These are phyloP conservation scores for Phialophora chinensis DNA, from an alignment of 2,329 filamentous ascomycete genomes.

Conservation along the genomic window DNA sequence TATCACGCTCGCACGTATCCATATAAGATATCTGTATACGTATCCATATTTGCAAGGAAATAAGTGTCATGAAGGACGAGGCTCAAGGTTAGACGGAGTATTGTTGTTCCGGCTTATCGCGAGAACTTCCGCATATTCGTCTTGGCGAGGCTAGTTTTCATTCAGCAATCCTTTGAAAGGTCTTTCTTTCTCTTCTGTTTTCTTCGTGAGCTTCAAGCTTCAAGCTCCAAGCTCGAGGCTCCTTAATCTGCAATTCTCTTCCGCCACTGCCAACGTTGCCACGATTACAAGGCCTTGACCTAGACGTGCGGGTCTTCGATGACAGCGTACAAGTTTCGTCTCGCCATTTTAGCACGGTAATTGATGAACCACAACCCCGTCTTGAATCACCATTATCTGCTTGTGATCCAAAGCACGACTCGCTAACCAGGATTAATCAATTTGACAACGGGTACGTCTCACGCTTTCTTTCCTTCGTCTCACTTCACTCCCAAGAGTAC, in stretches of 20 bases:
- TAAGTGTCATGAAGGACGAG: not conserved
- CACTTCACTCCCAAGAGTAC: not conserved
- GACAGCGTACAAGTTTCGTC: not conserved
- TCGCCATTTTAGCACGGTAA: not conserved
- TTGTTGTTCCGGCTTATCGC: not conserved
- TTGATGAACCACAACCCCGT: not conserved
- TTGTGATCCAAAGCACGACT: not conserved
- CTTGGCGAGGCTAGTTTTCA: not conserved
- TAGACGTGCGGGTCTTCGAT: not conserved
- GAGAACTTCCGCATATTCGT: not conserved
- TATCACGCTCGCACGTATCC: not conserved
- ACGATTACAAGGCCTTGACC: not conserved
- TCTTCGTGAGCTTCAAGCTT: not conserved
- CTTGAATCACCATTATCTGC: too few species aligned
- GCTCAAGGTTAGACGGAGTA: not conserved
- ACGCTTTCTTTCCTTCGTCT: not conserved
- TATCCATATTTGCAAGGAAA: not conserved
- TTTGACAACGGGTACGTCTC: not conserved
- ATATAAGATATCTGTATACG: not conserved
- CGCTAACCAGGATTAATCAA: not conserved
- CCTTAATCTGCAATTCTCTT: not conserved
- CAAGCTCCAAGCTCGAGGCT: not conserved
- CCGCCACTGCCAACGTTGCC: too few species aligned
- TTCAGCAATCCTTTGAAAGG: not conserved
- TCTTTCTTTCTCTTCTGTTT: not conserved